Evolutionary conservation across 2,329 filamentous ascomycete genomes (phyloP).

Genomic region (Grosmannia serpens): DNA sequence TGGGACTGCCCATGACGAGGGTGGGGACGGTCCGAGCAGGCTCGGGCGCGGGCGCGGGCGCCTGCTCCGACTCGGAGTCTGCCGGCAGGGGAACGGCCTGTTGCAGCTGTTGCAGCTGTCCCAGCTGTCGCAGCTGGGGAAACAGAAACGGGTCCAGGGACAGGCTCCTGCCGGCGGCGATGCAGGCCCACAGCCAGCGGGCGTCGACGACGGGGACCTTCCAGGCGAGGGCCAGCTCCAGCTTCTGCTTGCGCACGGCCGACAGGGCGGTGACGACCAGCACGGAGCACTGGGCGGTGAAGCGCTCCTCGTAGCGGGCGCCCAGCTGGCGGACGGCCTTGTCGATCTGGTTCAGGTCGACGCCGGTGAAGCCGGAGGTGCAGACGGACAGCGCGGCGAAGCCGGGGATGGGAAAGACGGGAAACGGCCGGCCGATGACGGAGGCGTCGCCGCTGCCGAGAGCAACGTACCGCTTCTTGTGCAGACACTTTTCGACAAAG

Average conservation of each 20-base stretch:
- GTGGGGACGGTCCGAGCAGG: conserved; percentile 8
- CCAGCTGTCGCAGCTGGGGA: conserved; percentile 30
- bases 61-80: conserved; percentile 10
- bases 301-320: conserved; percentile 66
- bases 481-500: conserved; percentile 83
- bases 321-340: conserved; percentile 68
- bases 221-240: conserved; percentile 63
- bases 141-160: conserved; percentile 37
- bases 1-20: conserved; percentile 5
- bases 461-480: conserved; percentile 59
- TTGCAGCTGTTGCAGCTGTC: too few species aligned
- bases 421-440: conserved; percentile 67
- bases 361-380: conserved; percentile 70
- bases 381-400: conserved; percentile 64
- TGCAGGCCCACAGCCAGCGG: conserved; percentile 78
- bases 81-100: conserved; percentile 14
- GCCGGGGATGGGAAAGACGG: conserved; percentile 54
- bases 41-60: neutral
- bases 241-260: conserved; percentile 59
- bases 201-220: conserved; percentile 69
- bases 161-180: conserved; percentile 42
- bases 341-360: conserved; percentile 76
- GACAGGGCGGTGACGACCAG: conserved; percentile 57
- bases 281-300: conserved; percentile 61
- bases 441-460: conserved; percentile 56